Base-by-base conservation (phyloP, 31 red algal species). In the Asparagopsis taxiformis region DNA sequence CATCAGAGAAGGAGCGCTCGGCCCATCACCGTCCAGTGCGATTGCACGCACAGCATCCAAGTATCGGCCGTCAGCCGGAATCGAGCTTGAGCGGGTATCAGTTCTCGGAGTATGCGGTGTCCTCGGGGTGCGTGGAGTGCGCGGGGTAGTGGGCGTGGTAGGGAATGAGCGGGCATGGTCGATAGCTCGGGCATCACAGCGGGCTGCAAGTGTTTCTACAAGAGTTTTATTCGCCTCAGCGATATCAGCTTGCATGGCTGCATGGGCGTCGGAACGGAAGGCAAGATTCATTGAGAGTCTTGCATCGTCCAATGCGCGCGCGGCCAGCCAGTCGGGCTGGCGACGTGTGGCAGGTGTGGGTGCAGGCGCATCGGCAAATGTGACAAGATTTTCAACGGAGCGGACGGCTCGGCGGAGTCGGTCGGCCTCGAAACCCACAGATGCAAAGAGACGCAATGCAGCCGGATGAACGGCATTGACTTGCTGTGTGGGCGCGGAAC, bases 391-490 rank as follows among this genome's bases (percentile, higher is more conserved):
- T 41, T 64, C 73, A 22, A 77, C n/a, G 32, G 49, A 43, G 3
- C 15, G 32, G 16, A 80, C 50, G 23, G 62, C 64, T 6, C 62
- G 76, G 16, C 63, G 62, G 31, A 80, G 64, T 35, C 59, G 61
- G n/a, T 80, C 76, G 0, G 59, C 50, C 25, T 80, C 76, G 50
- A 80, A 80, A 28, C 59, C 73, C 8, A 77, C 49, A 32, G 35
- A 48, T 37, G 73, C 54, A 65, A 77, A 77, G 11, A 77, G 73
- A 21, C 73, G 58, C 73, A 77, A 53, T 19, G 73, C 73, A 15
- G 73, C 57, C 1, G 73, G 30, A 24, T 77, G 30, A 49, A 60
- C 52, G 7, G 58, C 26, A 1, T 31, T n/a, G n/a, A n/a, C n/a
- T n/a, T n/a, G n/a, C n/a, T n/a, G 30, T 37, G 59, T 64, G 6